phyloP scores from a whole-genome alignment of 2,329 filamentous ascomycete genomes.

The Beauveria medogensis region DNA sequence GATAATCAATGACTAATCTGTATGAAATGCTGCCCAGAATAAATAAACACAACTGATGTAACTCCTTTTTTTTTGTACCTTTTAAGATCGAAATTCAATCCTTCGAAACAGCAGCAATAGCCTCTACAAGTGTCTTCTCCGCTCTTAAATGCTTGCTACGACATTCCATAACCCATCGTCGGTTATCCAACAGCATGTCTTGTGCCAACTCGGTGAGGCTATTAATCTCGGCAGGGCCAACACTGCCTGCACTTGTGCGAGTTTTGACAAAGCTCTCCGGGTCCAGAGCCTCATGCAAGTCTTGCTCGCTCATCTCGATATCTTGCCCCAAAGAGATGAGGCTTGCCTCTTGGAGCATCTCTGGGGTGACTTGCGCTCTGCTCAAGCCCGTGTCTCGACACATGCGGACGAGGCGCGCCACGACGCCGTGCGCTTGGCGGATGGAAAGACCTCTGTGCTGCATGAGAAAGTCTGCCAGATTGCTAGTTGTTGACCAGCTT shows the following conservation, averaged over 20 bases:
- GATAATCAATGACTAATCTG: neutral
- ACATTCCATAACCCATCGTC: neutral
- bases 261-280: slow-evolving; percentile 9
- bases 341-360: slow-evolving; percentile 1
- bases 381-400: slow-evolving; percentile 1
- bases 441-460: slow-evolving; percentile 9
- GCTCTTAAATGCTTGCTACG: slow-evolving; percentile 2
- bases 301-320: slow-evolving; percentile 1
- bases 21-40: neutral
- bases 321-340: neutral
- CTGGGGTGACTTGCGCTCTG: neutral
- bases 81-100: neutral
- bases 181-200: slow-evolving; percentile 6
- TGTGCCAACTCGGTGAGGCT: neutral
- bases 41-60: neutral
- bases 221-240: neutral
- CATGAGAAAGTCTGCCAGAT: slow-evolving; percentile 11
- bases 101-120: neutral
- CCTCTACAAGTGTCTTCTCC: neutral
- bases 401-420: slow-evolving; percentile 10
- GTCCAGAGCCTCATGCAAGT: slow-evolving; percentile 6
- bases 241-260: slow-evolving; percentile 7
- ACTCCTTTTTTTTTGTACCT: neutral
- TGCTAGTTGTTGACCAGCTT: slow-evolving; percentile 13
- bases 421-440: slow-evolving; percentile 11